Conservation (phyloP, 2,329 filamentous ascomycete species). For the Diaporthe destruens region DNA sequence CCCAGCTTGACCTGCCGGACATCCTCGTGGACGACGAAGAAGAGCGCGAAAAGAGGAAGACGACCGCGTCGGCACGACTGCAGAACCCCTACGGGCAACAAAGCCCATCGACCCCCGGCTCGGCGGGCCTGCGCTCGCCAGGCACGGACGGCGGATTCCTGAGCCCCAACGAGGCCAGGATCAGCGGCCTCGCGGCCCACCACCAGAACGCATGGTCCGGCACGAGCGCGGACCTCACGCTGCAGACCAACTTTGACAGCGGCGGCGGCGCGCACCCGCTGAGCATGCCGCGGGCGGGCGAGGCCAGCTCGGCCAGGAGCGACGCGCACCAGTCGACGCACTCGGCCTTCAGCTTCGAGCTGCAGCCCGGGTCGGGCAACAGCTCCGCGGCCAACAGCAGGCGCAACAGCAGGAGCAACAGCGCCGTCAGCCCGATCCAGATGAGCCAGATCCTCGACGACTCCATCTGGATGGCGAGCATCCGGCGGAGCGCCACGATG, state of each 20-base stretch:
- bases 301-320: slow-evolving; percentile 51
- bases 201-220: slow-evolving; percentile 59
- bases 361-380: slow-evolving; percentile 58
- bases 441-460: slow-evolving; percentile 89
- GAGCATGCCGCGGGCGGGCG: slow-evolving; percentile 63
- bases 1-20: slow-evolving; percentile 86
- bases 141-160: slow-evolving; percentile 51
- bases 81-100: slow-evolving; percentile 30
- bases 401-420: slow-evolving; percentile 71
- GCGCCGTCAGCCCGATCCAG: slow-evolving; percentile 79
- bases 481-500: slow-evolving; percentile 85
- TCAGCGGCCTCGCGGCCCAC: slow-evolving; percentile 49
- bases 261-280: slow-evolving; percentile 61
- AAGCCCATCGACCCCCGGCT: slow-evolving; percentile 45
- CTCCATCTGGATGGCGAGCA: slow-evolving; percentile 93
- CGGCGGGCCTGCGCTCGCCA: slow-evolving; percentile 38
- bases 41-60: slow-evolving; percentile 52
- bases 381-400: slow-evolving; percentile 46
- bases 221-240: slow-evolving; percentile 57
- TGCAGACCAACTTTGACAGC: slow-evolving; percentile 52
- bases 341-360: slow-evolving; percentile 71
- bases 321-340: slow-evolving; percentile 56
- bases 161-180: slow-evolving; percentile 52
- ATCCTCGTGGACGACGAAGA: slow-evolving; percentile 89
- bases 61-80: slow-evolving; percentile 37